Percentiles rank a stretch among this genome's conserved stretches.
phyloP scores from a whole-genome alignment of 1,284 basidiomycete genomes.

The Porodaedalea pini region DNA sequence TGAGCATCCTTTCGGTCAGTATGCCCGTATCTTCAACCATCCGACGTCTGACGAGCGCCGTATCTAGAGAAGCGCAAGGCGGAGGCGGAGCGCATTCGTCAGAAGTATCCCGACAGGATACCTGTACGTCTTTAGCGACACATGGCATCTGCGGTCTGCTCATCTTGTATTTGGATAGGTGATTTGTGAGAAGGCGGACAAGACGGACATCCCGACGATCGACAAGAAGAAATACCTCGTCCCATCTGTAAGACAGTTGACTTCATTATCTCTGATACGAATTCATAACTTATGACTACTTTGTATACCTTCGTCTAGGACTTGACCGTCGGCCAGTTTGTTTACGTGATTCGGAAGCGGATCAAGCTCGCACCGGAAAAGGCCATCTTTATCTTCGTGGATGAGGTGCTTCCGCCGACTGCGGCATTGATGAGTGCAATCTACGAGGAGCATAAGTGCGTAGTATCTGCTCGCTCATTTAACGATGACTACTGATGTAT shows the following conservation, averaged over 20 bases:
- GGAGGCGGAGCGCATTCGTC: constrained; percentile 93
- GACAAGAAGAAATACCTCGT: constrained; percentile 99
- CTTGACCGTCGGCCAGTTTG: constrained; percentile 97
- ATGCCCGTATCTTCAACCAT: constrained; percentile 26
- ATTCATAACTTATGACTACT: background rate
- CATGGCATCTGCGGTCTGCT: constrained; percentile 21
- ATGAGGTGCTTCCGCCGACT: constrained; percentile 97
- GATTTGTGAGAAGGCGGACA: constrained; percentile 99
- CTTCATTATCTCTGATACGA: background rate
- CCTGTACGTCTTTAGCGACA: constrained; percentile 61
- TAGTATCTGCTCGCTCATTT: constrained; percentile 23
- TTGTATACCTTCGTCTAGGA: constrained; percentile 55
- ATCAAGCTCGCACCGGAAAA: constrained; percentile 99
- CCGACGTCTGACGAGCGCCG: constrained; percentile 13
- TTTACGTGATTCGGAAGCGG: constrained; percentile 99
- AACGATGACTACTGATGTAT: constrained; percentile 25
- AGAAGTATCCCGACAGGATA: constrained; percentile 98
- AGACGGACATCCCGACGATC: constrained; percentile 97
- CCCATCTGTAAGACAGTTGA: constrained; percentile 68
- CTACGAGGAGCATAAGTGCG: constrained; percentile 99
- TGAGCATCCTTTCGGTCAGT: constrained; percentile 95
- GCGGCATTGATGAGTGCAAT: constrained; percentile 98
- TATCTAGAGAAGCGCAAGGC: constrained; percentile 93
- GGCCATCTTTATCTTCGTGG: constrained; percentile 99
- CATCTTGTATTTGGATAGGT: constrained; percentile 53